Evolutionary conservation across 192 early-diverging fungal species (phyloP), one percentile per base, ranked within the genome.

Genomic region (Gamsiella multidivaricata): DNA sequence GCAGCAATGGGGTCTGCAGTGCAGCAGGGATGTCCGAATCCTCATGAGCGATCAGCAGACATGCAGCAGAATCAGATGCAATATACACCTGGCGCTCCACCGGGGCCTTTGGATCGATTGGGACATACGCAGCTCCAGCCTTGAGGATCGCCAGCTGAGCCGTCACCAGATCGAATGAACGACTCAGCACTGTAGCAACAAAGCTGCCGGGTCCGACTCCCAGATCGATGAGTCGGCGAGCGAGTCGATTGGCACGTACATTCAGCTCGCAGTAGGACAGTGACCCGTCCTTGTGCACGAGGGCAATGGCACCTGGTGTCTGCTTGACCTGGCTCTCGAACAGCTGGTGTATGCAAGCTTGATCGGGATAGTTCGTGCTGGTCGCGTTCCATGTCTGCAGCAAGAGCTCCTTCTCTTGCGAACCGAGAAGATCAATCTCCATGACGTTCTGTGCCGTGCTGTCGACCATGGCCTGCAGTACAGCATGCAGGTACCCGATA

Each of bases 241-340:
- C n/a, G n/a, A n/a, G n/a, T n/a, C n/a, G n/a, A n/a, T n/a, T n/a
- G n/a, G n/a, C n/a, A n/a, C n/a, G n/a, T 28, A 54, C 3, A 31
- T 54, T 54, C 29, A 54, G n/a, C 52, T 54, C 25, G n/a, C 10
- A 3, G n/a, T 54, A 54, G 31, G 52, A 29, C 23, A 54, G 23
- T 7, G 10, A 18, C 20, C 29, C 25, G n/a, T 54, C 20, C 5
- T n/a, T 28, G 31, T 54, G 31, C 29, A 31, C 31, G 25, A 32
- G 8, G 20, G 52, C 52, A 31, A 54, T 54, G 31, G 52, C 52
- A 25, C 10, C 29, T 5, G 52, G 52, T 14, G 28, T 8, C 23
- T 54, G 11, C 31, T 23, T 20, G 9, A 31, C 52, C 9, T 31
- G 22, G 3, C 6, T 7, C 31, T 54, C 52, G n/a, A 54, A 32